phyloP scores from a whole-genome alignment of 371 early-diverging fungal species.

The Vairimorpha apis region DNA sequence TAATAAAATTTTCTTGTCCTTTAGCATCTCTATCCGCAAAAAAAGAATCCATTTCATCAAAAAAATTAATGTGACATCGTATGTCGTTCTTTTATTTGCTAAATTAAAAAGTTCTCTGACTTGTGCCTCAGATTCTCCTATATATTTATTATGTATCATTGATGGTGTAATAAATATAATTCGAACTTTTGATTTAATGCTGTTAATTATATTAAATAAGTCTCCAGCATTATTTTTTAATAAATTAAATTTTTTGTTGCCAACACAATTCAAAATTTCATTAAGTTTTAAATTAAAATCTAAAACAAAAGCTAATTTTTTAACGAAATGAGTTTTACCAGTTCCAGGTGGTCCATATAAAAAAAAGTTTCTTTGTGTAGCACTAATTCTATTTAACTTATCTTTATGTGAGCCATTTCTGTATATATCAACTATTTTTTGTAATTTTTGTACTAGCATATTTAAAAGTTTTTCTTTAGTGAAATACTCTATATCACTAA shows the following conservation, averaged over 20 bases:
- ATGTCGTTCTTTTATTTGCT: constrained; percentile 30
- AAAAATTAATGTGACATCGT: constrained; percentile 43
- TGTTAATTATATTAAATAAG: constrained; percentile 41
- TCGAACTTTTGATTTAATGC: constrained; percentile 19
- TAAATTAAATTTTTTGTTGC: background rate
- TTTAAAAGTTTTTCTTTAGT: too few species aligned
- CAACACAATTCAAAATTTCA: constrained; percentile 10
- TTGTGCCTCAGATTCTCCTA: constrained; percentile 53
- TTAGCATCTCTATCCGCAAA: constrained; percentile 36
- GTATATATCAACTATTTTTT: too few species aligned
- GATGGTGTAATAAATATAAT: constrained; percentile 39
- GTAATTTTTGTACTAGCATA: too few species aligned
- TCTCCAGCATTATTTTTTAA: constrained; percentile 16
- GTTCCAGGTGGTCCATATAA: constrained; percentile 59
- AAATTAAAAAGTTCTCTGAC: constrained; percentile 35
- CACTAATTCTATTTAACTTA: too few species aligned
- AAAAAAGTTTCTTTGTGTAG: constrained; percentile 43
- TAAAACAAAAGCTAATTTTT: constrained; percentile 36
- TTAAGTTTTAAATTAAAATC: constrained; percentile 40
- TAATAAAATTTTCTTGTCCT: constrained; percentile 5
- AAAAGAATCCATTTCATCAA: constrained; percentile 59
- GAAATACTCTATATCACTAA: too few species aligned
- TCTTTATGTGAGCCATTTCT: too few species aligned
- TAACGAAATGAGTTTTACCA: constrained; percentile 57
- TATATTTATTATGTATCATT: constrained; percentile 50